These are phyloP conservation scores for Trichoderma harzianum DNA, from an alignment of 2,329 filamentous ascomycete genomes.

Conservation along the genomic window DNA sequence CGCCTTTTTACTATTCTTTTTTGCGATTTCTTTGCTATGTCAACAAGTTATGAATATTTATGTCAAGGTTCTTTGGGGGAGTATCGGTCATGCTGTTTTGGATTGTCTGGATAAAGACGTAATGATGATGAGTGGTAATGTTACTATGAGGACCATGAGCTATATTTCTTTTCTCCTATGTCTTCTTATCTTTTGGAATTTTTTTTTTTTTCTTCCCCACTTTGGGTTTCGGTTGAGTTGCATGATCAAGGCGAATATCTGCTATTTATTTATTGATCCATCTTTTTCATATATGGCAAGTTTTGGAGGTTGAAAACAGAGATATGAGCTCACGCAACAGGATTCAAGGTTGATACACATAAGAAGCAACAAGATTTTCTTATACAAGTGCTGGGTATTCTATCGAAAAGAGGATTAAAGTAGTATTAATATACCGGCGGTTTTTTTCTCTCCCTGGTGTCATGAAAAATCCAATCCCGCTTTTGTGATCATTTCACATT, in stretches of 20 bases:
- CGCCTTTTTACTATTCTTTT: background rate
- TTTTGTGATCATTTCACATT: background rate
- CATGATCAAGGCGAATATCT: background rate
- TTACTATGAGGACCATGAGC: background rate
- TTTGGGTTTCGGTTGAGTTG: background rate
- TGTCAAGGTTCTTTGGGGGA: background rate
- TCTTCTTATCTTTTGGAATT: background rate
- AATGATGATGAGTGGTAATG: background rate
- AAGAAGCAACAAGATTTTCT: background rate
- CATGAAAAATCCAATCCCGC: background rate
- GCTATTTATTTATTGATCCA: background rate
- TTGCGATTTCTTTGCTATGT: background rate
- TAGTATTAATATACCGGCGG: background rate
- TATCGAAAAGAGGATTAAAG: background rate
- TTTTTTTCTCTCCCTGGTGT: background rate
- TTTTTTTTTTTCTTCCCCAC: no score
- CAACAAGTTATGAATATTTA: background rate
- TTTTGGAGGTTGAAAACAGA: background rate
- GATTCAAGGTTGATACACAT: background rate
- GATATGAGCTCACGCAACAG: background rate
- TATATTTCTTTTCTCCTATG: background rate
- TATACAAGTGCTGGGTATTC: background rate
- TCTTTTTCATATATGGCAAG: background rate
- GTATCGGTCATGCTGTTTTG: background rate
- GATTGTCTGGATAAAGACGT: background rate